Conservation (phyloP, 2,329 filamentous ascomycete genomes). For the Periconia sp. region DNA sequence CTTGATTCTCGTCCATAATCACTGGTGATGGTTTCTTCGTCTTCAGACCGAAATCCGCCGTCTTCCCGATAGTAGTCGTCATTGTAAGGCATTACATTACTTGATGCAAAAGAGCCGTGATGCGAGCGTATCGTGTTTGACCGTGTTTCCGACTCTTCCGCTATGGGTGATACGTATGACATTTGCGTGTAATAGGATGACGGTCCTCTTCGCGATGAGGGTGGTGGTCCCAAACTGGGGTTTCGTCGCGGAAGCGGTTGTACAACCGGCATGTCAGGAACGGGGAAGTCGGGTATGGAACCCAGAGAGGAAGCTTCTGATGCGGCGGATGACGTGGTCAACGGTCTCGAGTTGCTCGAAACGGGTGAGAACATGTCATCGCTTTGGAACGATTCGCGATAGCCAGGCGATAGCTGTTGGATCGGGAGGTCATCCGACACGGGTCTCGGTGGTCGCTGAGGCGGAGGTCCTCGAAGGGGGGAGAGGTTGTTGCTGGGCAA, state of each 20-base stretch:
- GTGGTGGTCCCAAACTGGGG: conserved; percentile 51
- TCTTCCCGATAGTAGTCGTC: conserved; percentile 46
- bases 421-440: conserved; percentile 36
- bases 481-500: conserved; percentile 42
- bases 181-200: conserved; percentile 52
- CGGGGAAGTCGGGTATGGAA: conserved; percentile 46
- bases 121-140: conserved; percentile 46
- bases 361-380: conserved; percentile 38
- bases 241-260: conserved; percentile 41
- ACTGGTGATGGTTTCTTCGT: conserved; percentile 40
- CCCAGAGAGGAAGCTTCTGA: conserved; percentile 45
- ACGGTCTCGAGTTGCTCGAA: conserved; percentile 33
- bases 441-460: conserved; percentile 46
- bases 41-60: conserved; percentile 38
- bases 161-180: conserved; percentile 52
- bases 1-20: conserved; percentile 34
- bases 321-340: conserved; percentile 41
- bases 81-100: conserved; percentile 50
- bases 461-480: conserved; percentile 41
- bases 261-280: conserved; percentile 34
- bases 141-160: conserved; percentile 51
- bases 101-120: conserved; percentile 51
- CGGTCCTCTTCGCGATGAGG: conserved; percentile 50
- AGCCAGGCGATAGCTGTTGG: conserved; percentile 29
- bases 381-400: conserved; percentile 30